Conservation (phyloP, 2,329 filamentous ascomycete species). For the Neoascochyta sp. region DNA sequence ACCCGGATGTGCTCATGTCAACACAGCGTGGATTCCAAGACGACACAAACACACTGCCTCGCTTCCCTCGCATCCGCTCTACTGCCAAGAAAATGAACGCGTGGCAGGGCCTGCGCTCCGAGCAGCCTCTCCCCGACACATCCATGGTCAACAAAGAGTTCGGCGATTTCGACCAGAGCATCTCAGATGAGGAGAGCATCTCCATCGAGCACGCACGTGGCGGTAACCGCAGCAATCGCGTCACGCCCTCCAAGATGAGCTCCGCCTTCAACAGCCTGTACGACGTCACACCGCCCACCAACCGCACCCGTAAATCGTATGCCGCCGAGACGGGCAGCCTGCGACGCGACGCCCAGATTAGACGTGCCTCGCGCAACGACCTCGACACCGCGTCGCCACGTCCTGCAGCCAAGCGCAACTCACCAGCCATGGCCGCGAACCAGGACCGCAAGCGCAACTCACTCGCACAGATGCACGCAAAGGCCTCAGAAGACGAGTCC, state of each 20-base stretch:
- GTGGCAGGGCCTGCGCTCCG: constrained; percentile 36
- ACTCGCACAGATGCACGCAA: constrained; percentile 55
- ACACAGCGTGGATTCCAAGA: constrained; percentile 39
- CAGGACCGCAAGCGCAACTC: constrained; percentile 45
- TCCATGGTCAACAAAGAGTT: constrained; percentile 41
- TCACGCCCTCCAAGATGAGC: constrained; percentile 44
- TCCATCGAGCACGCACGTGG: constrained; percentile 59
- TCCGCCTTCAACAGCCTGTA: constrained; percentile 51
- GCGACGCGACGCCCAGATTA: constrained; percentile 45
- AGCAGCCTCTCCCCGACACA: constrained; percentile 34
- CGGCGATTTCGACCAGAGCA: constrained; percentile 41
- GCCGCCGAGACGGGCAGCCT: constrained; percentile 36
- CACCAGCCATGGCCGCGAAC: constrained; percentile 28
- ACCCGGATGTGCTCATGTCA: constrained; percentile 38
- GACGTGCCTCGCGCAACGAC: constrained; percentile 44
- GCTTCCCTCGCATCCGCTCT: constrained; percentile 34
- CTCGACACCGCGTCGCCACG: constrained; percentile 39
- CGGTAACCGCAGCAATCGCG: constrained; percentile 38
- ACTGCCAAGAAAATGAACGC: constrained; percentile 39
- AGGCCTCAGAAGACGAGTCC: constrained; percentile 52
- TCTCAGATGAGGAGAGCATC: constrained; percentile 45
- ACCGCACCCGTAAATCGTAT: constrained; percentile 35
- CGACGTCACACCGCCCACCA: constrained; percentile 45
- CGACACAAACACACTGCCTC: constrained; percentile 32
- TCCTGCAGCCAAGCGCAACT: constrained; percentile 36